Evolutionary conservation across 305 asterid species (phyloP).

Genomic region (Vinca major): DNA sequence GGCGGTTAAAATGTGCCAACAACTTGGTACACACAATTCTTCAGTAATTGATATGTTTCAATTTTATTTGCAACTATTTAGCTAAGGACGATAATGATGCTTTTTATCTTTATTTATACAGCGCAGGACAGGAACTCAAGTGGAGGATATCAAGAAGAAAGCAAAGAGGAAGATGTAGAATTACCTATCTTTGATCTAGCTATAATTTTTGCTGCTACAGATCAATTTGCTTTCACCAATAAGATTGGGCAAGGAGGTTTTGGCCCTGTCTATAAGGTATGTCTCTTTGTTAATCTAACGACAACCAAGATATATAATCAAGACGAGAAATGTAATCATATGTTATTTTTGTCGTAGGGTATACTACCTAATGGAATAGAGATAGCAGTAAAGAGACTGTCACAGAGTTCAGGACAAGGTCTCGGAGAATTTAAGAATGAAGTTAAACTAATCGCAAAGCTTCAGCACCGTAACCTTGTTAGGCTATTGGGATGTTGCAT

Average conservation of each 20-base stretch:
- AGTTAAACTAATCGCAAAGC: constrained; percentile 33
- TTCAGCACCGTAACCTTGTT: constrained; percentile 40
- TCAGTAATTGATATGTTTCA: neutral
- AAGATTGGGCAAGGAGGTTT: constrained; percentile 41
- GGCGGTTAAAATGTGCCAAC: neutral
- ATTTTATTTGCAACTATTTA: neutral
- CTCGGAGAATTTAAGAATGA: constrained; percentile 31
- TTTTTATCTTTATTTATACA: constrained; percentile 11
- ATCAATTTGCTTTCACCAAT: constrained; percentile 23
- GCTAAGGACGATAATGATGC: neutral
- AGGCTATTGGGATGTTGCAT: constrained; percentile 36
- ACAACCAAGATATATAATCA: no score
- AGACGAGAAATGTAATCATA: neutral
- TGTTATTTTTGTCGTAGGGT: constrained; percentile 21
- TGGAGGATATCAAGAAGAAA: constrained; percentile 7
- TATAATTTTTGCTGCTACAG: constrained; percentile 28
- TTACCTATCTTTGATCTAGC: constrained; percentile 23
- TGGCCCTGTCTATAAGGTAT: constrained; percentile 36
- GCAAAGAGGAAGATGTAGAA: constrained; percentile 19
- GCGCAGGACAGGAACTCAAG: constrained; percentile 23
- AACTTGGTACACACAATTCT: neutral
- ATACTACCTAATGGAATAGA: constrained; percentile 23
- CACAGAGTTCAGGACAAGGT: constrained; percentile 35
- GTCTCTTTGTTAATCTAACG: neutral
- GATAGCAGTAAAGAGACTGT: constrained; percentile 34